Conservation (phyloP, 768 basidiomycete species). For the Lanmaoa rubissima region DNA sequence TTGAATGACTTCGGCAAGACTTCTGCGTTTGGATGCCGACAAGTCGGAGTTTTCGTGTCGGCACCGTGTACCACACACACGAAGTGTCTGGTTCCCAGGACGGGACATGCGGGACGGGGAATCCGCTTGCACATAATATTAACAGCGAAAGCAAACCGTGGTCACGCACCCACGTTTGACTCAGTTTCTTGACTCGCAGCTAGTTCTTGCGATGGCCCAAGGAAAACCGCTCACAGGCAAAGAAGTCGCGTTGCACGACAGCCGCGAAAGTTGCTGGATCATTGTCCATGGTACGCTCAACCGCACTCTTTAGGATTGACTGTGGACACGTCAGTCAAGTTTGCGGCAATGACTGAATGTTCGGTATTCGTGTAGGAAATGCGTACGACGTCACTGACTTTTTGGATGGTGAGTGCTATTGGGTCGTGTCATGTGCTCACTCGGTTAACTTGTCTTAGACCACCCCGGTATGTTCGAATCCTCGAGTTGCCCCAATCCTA, state of each 20-base stretch:
- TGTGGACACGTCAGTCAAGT: neutral
- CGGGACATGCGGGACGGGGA: constrained; percentile 5
- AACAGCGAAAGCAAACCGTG: neutral
- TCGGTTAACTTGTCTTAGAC: constrained; percentile 36
- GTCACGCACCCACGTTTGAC: neutral
- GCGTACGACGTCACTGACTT: constrained; percentile 82
- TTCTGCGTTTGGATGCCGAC: neutral
- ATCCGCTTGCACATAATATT: neutral
- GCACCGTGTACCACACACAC: too few relatives aligned
- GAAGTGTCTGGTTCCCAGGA: neutral
- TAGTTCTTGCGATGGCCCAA: constrained; percentile 11
- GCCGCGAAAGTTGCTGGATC: constrained; percentile 71
- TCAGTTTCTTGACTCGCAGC: neutral
- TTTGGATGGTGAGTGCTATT: constrained; percentile 51
- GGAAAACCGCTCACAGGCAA: constrained; percentile 39
- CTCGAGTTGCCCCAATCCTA: neutral
- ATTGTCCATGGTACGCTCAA: constrained; percentile 68
- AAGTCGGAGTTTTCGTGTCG: constrained; percentile 5
- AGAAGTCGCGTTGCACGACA: constrained; percentile 55
- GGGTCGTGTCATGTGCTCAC: neutral
- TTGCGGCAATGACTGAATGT: neutral
- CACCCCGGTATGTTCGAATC: constrained; percentile 54
- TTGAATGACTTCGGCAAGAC: neutral
- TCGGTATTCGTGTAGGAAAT: constrained; percentile 44
- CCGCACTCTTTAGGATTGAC: neutral